Evolutionary conservation across 2,329 filamentous ascomycete genomes (phyloP), one percentile per base, ranked within the genome.

Genomic region (Mycosphaerella arachidis): DNA sequence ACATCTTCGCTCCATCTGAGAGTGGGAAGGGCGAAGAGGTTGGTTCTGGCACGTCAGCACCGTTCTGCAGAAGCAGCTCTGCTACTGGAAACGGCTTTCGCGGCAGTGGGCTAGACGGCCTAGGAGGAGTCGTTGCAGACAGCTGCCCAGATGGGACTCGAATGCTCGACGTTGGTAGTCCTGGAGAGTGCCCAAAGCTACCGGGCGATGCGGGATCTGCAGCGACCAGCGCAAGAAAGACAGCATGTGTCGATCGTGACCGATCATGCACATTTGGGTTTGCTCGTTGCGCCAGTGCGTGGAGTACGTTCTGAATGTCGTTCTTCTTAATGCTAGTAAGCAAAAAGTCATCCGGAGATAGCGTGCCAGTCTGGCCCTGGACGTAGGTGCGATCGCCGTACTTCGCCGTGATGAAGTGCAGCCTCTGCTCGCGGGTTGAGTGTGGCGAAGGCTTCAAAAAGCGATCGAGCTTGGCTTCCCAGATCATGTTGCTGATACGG

Each of bases 371-470:
- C 3, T 88, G 74, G 29, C 91, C 86, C 68, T 92, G 87, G 4
- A 99, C 88, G 68, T 85, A 97, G 4, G 86, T 84, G 61, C 87
- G 83, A 35, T 97, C 91, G 53, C 91, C 89, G 72, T 99, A 99
- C 75, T 99, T 99, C 57, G 89, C 83, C 0, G 91, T 97, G 74
- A 99, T 97, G 74, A 97, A 99, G 67, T 84, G 89, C n/a, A 97
- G 80, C 24, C 94, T 86, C 74, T 96, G 91, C 73, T 99, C 94
- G 45, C 94, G 86, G 6, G 87, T 92, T 27, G 92, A 91, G 67
- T 88, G 86, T 0, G 91, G 83, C 0, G 81, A 79, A 4, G 91
- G 92, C 72, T 96, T 97, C 50, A 84, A 70, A 6, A 82, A 78
- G 27, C 83, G 82, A 60, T 97, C 91, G 27, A 97, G 81, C 62